Evolutionary conservation across 805 yeast species (phyloP), one percentile per base, ranked within the genome.

Genomic region (Lachancea fermentati): DNA sequence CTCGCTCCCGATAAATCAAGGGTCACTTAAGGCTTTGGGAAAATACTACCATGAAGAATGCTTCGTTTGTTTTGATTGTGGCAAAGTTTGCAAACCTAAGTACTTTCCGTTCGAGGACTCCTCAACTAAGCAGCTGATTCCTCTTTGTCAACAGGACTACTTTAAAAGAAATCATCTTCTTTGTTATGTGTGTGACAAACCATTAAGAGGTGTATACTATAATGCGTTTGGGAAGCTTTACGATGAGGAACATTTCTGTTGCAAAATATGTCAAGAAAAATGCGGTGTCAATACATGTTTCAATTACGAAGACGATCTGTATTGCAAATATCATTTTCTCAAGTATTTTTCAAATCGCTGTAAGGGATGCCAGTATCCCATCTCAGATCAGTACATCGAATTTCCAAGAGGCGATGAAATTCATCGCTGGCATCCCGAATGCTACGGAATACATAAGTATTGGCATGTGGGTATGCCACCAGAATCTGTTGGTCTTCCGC

Each of bases 381-480:
- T 94, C 38, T 75, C 94, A 28, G 88, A 88, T 57, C 97, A 93
- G 58, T 93, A 88, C 62, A 96, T 91, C 28, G 96, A 91, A 61
- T 78, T 91, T 33, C 85, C 79, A 45, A 73, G 93, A 50, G 96
- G 96, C 37, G 96, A 96, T 16, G 75, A 81, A 50, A 82, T 85
- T 43, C 95, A 89, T 60, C 95, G 87, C 58, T 93, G 99, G 99
- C 99, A 93, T 63, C 97, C 97, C 1, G 97, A 94, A 60, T 93
- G 99, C 68, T 93, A 88, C 58, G 94, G 94, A 88, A 94, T 93
- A 35, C 89, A 85, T 67, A 89, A 89, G 62, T 89, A 87, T 55
- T 93, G 98, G 98, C 88, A 87, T 57, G 95, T 89, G 15, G 75
- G 80, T 42, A 69, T 93, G 16, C 73, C 82, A 1, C 72, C 83